phyloP scores from a whole-genome alignment of 2,329 filamentous ascomycete species.

The Cercospora sojina region DNA sequence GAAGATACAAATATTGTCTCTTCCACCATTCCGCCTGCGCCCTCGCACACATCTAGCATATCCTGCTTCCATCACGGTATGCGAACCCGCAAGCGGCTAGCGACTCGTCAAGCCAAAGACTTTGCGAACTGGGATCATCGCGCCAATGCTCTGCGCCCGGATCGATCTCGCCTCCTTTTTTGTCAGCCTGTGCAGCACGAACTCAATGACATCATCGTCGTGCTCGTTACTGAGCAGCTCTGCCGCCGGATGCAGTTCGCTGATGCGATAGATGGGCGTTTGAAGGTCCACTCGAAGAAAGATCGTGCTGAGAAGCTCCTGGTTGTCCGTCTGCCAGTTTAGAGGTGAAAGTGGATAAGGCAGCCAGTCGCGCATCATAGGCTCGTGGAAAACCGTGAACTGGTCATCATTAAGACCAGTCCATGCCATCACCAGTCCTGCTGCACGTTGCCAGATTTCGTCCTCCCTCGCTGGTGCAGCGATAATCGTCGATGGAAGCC shows the following conservation, averaged over 20 bases:
- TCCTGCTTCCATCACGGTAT: neutral
- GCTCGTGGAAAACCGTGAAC: neutral
- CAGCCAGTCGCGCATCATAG: neutral
- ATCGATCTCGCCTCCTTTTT: neutral
- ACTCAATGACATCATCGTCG: neutral
- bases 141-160: neutral
- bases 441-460: neutral
- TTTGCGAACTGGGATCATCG: neutral
- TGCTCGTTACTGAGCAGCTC: neutral
- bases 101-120: neutral
- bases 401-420: neutral
- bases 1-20: neutral
- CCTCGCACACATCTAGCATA: neutral
- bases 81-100: neutral
- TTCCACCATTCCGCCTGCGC: neutral
- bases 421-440: neutral
- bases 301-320: neutral
- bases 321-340: neutral
- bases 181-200: neutral
- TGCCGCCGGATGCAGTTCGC: neutral
- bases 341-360: neutral
- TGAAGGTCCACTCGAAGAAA: neutral
- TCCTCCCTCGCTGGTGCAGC: neutral
- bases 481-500: conserved; percentile 1
- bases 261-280: neutral